Percentiles rank a stretch among this genome's conserved stretches.
Evolutionary conservation across 2,329 filamentous ascomycete genomes (phyloP).

Genomic region (Exserohilum rostratum): DNA sequence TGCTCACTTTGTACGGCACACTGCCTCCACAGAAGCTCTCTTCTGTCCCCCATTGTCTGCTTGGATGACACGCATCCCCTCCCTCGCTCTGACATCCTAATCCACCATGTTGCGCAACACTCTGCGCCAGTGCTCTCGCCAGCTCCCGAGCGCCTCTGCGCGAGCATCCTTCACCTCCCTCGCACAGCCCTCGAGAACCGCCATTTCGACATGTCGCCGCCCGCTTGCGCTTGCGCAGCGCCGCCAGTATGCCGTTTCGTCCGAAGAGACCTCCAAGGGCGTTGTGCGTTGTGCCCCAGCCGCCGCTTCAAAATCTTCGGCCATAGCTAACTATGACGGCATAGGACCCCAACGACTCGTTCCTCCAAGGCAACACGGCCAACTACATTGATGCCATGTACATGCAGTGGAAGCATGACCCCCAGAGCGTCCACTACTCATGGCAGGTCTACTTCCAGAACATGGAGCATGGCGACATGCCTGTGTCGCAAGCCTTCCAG

Average conservation of each 20-base stretch:
- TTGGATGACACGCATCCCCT: constrained; percentile 41
- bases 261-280: constrained; percentile 64
- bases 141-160: constrained; percentile 63
- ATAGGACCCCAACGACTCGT: constrained; percentile 88
- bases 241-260: constrained; percentile 64
- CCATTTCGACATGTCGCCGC: constrained; percentile 56
- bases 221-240: constrained; percentile 55
- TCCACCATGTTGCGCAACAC: constrained; percentile 74
- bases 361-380: constrained; percentile 94
- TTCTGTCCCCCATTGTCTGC: constrained; percentile 28
- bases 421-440: constrained; percentile 91
- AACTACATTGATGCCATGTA: constrained; percentile 99
- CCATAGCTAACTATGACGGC: constrained; percentile 36
- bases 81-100: constrained; percentile 23
- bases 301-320: constrained; percentile 18
- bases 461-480: constrained; percentile 98
- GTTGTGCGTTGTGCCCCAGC: constrained; percentile 57
- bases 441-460: constrained; percentile 99
- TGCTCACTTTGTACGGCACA: constrained; percentile 21
- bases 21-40: constrained; percentile 26
- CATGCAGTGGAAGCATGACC: constrained; percentile 93
- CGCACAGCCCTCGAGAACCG: constrained; percentile 47
- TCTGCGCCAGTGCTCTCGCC: constrained; percentile 68
- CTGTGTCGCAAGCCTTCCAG: constrained; percentile 94
- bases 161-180: constrained; percentile 53